phyloP scores from a whole-genome alignment of 2,329 filamentous ascomycete species.

The Plectosphaerella plurivora region DNA sequence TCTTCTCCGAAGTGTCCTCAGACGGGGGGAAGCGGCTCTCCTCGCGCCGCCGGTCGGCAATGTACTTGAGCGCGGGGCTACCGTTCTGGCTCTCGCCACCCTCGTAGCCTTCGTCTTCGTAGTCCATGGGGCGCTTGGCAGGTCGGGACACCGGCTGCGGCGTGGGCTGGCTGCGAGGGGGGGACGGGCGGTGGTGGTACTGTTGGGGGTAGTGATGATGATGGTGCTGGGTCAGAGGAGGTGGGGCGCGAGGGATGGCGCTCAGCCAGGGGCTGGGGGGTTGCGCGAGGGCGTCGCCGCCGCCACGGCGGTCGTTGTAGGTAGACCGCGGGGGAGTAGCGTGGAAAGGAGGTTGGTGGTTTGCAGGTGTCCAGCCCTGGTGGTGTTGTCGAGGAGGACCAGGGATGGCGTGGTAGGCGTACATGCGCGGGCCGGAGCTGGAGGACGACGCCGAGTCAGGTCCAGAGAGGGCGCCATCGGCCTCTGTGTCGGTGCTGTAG shows the following conservation, averaged over 20 bases:
- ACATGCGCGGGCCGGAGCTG: conserved; percentile 7
- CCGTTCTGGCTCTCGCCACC: conserved; percentile 12
- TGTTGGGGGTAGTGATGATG: background rate
- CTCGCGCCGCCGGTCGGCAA: conserved; percentile 3
- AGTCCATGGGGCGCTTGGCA: conserved; percentile 21
- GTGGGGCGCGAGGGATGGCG: conserved; percentile 34
- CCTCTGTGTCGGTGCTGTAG: conserved; percentile 36
- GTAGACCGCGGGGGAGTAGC: background rate
- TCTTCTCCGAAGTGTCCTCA: conserved; percentile 31
- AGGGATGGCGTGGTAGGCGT: conserved; percentile 3
- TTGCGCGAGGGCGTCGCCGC: conserved; percentile 4
- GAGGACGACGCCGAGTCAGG: conserved; percentile 15
- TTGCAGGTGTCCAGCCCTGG: conserved; percentile 22
- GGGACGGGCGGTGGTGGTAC: background rate
- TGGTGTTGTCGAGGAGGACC: background rate
- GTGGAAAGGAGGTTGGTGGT: conserved; percentile 15
- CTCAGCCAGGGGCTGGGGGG: conserved; percentile 36
- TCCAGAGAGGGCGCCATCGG: conserved; percentile 23
- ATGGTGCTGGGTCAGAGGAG: conserved; percentile 6
- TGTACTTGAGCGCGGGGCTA: conserved; percentile 11
- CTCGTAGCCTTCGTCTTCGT: conserved; percentile 16
- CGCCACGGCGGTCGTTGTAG: background rate
- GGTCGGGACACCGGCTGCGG: conserved; percentile 7
- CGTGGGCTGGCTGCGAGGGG: conserved; percentile 7
- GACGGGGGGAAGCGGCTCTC: conserved; percentile 6